A percentile compares a stretch with the other conserved stretches of the same genome.
These are phyloP conservation scores for Hyparrhenia diplandra DNA, from an alignment of 176 grass and related monocot species.

Conservation along the genomic window DNA sequence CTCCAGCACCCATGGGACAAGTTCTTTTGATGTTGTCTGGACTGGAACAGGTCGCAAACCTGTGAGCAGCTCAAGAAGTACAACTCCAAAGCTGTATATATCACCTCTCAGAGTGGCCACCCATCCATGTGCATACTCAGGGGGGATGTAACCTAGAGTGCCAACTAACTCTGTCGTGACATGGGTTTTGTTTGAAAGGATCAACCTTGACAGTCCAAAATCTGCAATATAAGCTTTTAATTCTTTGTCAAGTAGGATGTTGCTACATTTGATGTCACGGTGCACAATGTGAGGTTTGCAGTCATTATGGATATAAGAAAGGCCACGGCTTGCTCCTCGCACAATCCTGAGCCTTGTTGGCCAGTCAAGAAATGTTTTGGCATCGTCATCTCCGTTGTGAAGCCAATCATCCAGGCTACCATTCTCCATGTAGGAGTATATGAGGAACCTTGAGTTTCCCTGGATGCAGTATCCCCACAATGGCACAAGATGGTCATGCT, in stretches of 20 bases:
- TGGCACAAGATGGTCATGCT: neutral
- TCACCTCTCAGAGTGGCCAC: conserved; percentile 65
- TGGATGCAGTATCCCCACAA: conserved; percentile 1
- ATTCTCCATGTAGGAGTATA: conserved; percentile 35
- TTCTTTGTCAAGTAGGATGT: conserved; percentile 61
- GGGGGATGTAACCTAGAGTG: conserved; percentile 71
- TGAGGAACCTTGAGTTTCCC: neutral
- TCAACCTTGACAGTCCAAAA: conserved; percentile 66
- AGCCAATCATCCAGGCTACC: conserved; percentile 76
- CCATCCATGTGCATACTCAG: conserved; percentile 65
- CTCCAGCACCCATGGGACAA: conserved; percentile 57
- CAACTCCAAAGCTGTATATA: conserved; percentile 72
- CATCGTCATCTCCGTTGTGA: conserved; percentile 43
- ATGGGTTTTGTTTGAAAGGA: conserved; percentile 53
- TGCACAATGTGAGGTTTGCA: conserved; percentile 67
- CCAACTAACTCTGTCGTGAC: conserved; percentile 71
- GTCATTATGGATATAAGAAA: conserved; percentile 58
- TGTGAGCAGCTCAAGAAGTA: conserved; percentile 64
- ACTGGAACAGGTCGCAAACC: conserved; percentile 47
- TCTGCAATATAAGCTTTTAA: conserved; percentile 66
- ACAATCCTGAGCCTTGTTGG: conserved; percentile 47
- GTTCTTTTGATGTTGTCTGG: conserved; percentile 37
- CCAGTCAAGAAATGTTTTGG: conserved; percentile 48
- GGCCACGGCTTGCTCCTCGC: conserved; percentile 41
- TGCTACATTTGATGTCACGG: conserved; percentile 80